Conservation (phyloP, 139 green algal species). For the Tetradesmus lagerheimii region DNA sequence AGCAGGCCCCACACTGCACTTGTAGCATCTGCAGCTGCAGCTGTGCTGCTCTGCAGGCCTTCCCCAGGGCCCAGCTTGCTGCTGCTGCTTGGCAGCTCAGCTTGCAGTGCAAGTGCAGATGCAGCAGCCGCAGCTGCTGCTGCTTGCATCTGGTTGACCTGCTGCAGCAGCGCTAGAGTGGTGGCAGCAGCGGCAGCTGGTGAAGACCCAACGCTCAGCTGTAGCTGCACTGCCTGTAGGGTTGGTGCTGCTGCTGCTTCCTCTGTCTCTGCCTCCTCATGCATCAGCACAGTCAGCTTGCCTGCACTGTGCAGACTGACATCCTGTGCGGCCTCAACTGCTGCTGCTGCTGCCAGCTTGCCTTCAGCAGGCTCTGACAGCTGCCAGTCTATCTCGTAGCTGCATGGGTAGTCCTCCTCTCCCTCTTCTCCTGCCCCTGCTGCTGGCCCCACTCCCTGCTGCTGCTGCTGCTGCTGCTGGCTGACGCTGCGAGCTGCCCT, state of each 20-base stretch:
- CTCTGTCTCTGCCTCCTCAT: background rate
- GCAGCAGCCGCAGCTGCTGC: too few species aligned
- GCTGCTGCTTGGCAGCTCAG: background rate
- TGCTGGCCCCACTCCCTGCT: background rate
- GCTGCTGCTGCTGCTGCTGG: background rate
- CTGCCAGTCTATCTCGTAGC: constrained; percentile 55
- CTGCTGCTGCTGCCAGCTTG: constrained; percentile 8
- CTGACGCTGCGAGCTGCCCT: background rate
- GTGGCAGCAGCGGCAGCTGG: constrained; percentile 6
- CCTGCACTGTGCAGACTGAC: background rate
- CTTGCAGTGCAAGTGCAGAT: background rate
- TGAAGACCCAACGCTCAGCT: background rate
- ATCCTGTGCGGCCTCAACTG: background rate
- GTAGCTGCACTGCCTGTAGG: background rate
- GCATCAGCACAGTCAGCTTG: constrained; percentile 28
- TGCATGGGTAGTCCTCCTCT: constrained; percentile 46
- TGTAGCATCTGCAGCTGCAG: background rate
- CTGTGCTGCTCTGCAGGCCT: background rate
- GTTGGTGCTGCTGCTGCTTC: background rate
- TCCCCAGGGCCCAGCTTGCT: background rate
- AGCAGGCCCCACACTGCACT: constrained; percentile 55
- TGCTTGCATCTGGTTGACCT: background rate
- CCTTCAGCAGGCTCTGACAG: constrained; percentile 4
- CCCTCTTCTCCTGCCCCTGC: constrained; percentile 18
- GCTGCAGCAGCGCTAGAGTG: constrained; percentile 29